These are phyloP conservation scores for Wickerhamiella pararugosa DNA, from an alignment of 1,139 yeast species.

Conservation along the genomic window DNA sequence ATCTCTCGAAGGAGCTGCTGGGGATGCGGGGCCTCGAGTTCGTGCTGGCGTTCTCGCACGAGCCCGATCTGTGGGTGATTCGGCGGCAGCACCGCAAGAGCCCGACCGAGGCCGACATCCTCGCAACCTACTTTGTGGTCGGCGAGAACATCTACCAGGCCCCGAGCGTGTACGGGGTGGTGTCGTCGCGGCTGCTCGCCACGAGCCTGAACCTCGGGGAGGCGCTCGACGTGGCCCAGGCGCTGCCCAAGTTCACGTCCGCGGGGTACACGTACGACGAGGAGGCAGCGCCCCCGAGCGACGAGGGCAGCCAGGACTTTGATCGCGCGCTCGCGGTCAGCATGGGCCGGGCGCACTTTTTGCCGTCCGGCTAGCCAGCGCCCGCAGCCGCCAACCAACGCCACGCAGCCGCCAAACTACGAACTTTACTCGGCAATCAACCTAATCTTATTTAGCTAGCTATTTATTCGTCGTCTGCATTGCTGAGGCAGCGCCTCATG, in stretches of 20 bases:
- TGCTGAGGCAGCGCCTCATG: too few relatives aligned
- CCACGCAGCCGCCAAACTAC: too few relatives aligned
- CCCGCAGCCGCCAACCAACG: too few relatives aligned
- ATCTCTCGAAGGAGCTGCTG: constrained; percentile 37
- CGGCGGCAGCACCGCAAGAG: constrained; percentile 59
- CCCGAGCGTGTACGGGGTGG: constrained; percentile 44
- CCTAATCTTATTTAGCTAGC: too few relatives aligned
- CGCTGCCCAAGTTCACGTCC: constrained; percentile 24
- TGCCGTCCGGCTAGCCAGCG: too few relatives aligned
- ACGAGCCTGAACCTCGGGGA: constrained; percentile 20
- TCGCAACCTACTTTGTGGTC: constrained; percentile 69
- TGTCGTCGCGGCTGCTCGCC: constrained; percentile 38
- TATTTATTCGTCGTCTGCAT: too few relatives aligned
- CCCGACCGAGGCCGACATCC: constrained; percentile 36
- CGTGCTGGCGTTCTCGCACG: constrained; percentile 55
- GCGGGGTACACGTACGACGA: constrained; percentile 24
- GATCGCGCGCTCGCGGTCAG: not conserved
- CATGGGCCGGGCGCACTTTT: not conserved
- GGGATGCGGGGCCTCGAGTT: constrained; percentile 83
- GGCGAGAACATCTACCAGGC: constrained; percentile 93
- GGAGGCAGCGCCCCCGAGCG: not conserved
- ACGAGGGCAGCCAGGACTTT: not conserved
- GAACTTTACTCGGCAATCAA: too few relatives aligned
- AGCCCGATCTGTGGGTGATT: constrained; percentile 86
- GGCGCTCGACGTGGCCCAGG: constrained; percentile 22